phyloP scores from a whole-genome alignment of 2,329 filamentous ascomycete species.

The Pyrenochaeta sp. region DNA sequence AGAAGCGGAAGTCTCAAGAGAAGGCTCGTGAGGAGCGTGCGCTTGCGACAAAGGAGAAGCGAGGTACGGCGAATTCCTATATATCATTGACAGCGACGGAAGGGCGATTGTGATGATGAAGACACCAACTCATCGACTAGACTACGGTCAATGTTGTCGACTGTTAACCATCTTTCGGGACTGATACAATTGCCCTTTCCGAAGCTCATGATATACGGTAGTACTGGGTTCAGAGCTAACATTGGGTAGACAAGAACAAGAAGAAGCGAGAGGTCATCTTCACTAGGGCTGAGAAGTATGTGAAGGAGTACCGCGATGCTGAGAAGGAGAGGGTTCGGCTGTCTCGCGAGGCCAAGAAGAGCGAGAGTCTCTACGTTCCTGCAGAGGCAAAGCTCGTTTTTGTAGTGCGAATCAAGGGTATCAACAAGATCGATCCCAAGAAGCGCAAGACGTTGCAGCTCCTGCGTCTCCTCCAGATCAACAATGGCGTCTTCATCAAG shows the following conservation, averaged over 20 bases:
- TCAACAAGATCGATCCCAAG: constrained; percentile 99
- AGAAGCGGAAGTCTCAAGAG: constrained; percentile 99
- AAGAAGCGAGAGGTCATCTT: constrained; percentile 99
- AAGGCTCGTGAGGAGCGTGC: constrained; percentile 93
- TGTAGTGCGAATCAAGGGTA: constrained; percentile 99
- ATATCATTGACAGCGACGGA: constrained; percentile 25
- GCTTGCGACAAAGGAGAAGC: constrained; percentile 83
- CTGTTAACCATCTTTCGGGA: constrained; percentile 99
- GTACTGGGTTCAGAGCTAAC: constrained; percentile 41
- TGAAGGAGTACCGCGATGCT: constrained; percentile 98
- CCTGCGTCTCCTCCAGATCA: constrained; percentile 99
- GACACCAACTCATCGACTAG: constrained; percentile 90
- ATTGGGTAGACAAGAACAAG: constrained; percentile 81
- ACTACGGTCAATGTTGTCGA: constrained; percentile 96
- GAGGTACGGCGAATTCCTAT: constrained; percentile 73
- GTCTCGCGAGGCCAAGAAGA: constrained; percentile 85
- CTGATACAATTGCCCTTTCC: constrained; percentile 67
- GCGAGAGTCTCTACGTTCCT: constrained; percentile 92
- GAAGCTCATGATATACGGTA: constrained; percentile 25
- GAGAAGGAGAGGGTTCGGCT: constrained; percentile 99
- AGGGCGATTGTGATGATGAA: constrained; percentile 76
- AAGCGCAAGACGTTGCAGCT: constrained; percentile 99
- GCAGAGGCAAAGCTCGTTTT: constrained; percentile 97
- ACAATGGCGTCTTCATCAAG: constrained; percentile 98
- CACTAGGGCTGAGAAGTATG: constrained; percentile 99